A percentile compares a stretch with the other conserved stretches of the same genome.
phyloP scores from a whole-genome alignment of 1,284 basidiomycete species.

The Marasmius fiardii region DNA sequence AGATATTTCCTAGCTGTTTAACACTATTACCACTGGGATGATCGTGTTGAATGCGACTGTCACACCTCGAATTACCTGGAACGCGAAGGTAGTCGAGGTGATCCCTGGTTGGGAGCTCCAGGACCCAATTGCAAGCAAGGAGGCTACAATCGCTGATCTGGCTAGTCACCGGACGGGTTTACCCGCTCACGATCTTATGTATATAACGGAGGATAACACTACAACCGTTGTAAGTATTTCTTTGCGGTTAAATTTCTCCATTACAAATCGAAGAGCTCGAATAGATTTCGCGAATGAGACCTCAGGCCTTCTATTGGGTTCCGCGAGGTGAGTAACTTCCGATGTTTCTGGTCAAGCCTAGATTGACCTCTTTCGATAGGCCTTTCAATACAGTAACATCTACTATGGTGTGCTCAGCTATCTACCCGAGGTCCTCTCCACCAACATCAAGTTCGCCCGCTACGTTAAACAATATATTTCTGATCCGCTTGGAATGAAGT shows the following conservation, averaged over 20 bases:
- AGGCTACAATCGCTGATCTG: slow-evolving; percentile 27
- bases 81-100: slow-evolving; percentile 28
- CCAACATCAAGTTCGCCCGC: slow-evolving; percentile 30
- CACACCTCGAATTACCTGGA: slow-evolving; percentile 29
- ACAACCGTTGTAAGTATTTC: slow-evolving; percentile 25
- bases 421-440: slow-evolving; percentile 31
- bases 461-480: slow-evolving; percentile 41
- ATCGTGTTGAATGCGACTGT: slow-evolving; percentile 33
- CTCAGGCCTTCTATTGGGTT: neutral
- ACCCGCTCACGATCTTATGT: slow-evolving; percentile 33
- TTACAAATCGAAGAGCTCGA: neutral
- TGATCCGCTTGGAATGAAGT: slow-evolving; percentile 38
- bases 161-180: slow-evolving; percentile 40
- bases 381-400: slow-evolving; percentile 43
- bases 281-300: neutral
- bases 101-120: slow-evolving; percentile 33
- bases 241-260: neutral
- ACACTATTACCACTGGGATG: too few relatives aligned
- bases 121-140: slow-evolving; percentile 24
- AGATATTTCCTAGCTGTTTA: too few relatives aligned
- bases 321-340: slow-evolving; percentile 12
- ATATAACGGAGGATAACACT: slow-evolving; percentile 25
- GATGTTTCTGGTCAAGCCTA: slow-evolving; percentile 31
- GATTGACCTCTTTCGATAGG: slow-evolving; percentile 37
- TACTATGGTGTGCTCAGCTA: slow-evolving; percentile 38